Evolutionary conservation across 2,329 filamentous ascomycete species (phyloP).

Genomic region (Aspergillus sp.): DNA sequence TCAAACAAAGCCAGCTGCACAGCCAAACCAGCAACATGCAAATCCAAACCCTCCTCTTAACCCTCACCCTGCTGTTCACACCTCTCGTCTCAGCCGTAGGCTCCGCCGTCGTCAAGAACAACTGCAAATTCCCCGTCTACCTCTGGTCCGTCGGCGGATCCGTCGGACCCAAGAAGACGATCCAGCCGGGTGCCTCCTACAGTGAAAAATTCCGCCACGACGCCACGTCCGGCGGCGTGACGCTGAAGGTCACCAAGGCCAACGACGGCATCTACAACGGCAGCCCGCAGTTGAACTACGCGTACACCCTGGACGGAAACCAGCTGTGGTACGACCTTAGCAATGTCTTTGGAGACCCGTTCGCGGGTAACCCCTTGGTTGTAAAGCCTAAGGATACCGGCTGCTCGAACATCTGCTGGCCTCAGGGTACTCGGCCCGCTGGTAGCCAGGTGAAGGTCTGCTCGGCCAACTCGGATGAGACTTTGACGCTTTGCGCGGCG

Average conservation of each 20-base stretch:
- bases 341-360: slow-evolving; percentile 45
- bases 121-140: slow-evolving; percentile 38
- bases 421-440: slow-evolving; percentile 27
- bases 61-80: slow-evolving; percentile 34
- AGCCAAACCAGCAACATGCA: slow-evolving; percentile 28
- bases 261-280: slow-evolving; percentile 37
- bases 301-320: slow-evolving; percentile 40
- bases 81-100: slow-evolving; percentile 35
- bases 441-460: slow-evolving; percentile 35
- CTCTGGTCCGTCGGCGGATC: slow-evolving; percentile 40
- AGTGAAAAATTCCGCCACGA: slow-evolving; percentile 37
- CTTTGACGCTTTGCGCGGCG: slow-evolving; percentile 31
- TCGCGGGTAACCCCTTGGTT: slow-evolving; percentile 28
- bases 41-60: slow-evolving; percentile 29
- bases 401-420: slow-evolving; percentile 34
- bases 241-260: slow-evolving; percentile 42
- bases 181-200: slow-evolving; percentile 34
- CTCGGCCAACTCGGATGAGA: slow-evolving; percentile 23
- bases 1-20: background rate
- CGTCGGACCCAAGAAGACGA: slow-evolving; percentile 28
- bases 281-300: slow-evolving; percentile 40
- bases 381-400: slow-evolving; percentile 24
- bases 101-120: slow-evolving; percentile 40
- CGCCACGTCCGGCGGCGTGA: slow-evolving; percentile 39
- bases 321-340: slow-evolving; percentile 45